A percentile compares a stretch with the other conserved stretches of the same genome.
phyloP scores from a whole-genome alignment of 1,284 basidiomycete genomes.

The Ceratobasidium sp. region DNA sequence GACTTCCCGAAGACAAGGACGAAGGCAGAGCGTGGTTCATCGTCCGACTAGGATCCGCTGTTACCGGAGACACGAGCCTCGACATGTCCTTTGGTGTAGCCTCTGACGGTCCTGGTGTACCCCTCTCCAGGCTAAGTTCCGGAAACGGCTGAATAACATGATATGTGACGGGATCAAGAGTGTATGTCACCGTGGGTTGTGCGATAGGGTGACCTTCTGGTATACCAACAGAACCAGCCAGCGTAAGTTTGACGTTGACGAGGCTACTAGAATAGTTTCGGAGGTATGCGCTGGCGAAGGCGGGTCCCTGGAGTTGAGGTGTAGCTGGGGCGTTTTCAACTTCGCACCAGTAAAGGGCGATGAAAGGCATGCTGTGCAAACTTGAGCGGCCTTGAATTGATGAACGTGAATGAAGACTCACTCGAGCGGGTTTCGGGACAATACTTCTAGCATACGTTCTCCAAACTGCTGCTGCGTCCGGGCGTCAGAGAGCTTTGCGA shows the following conservation, averaged over 20 bases:
- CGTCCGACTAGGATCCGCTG: background rate
- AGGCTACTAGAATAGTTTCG: background rate
- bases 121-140: background rate
- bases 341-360: slow-evolving; percentile 46
- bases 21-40: background rate
- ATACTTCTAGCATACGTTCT: slow-evolving; percentile 6
- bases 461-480: slow-evolving; percentile 28
- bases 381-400: no score
- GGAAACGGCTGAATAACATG: background rate
- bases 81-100: background rate
- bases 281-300: slow-evolving; percentile 9
- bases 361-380: slow-evolving; percentile 18
- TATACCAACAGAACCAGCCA: slow-evolving; percentile 43
- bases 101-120: background rate
- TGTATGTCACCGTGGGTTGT: slow-evolving; percentile 18
- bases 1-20: background rate
- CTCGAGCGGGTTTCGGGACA: slow-evolving; percentile 22
- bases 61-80: background rate
- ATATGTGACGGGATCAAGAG: slow-evolving; percentile 29
- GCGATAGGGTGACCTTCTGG: slow-evolving; percentile 43
- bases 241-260: slow-evolving; percentile 30
- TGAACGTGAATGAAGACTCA: background rate
- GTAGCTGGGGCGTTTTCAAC: slow-evolving; percentile 13
- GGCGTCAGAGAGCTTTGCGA: slow-evolving; percentile 6
- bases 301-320: background rate